phyloP scores from a whole-genome alignment of 2,329 filamentous ascomycete genomes.

The Phaeomoniella chlamydospora region DNA sequence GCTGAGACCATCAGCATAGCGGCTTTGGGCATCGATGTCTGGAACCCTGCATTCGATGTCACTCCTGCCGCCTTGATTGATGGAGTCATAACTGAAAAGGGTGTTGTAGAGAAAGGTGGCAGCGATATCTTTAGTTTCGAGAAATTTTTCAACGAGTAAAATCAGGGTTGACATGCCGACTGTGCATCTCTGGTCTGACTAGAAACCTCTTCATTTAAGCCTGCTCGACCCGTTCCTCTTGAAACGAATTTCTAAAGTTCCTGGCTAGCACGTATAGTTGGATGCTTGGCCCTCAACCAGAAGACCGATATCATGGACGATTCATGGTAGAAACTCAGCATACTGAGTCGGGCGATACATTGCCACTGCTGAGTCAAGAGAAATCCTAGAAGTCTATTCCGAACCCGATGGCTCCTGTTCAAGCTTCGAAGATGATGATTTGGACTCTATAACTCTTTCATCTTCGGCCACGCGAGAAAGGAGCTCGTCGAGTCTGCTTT shows the following conservation, averaged over 20 bases:
- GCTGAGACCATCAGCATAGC: conserved; percentile 69
- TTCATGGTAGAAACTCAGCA: too few relatives aligned
- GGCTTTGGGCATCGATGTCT: conserved; percentile 62
- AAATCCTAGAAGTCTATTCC: too few relatives aligned
- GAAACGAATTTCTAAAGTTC: conserved; percentile 4
- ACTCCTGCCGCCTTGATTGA: conserved; percentile 83
- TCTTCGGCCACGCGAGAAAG: conserved; percentile 27
- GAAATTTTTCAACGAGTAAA: conserved; percentile 19
- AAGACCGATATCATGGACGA: too few relatives aligned
- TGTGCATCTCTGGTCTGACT: too few relatives aligned
- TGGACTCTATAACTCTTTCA: background rate
- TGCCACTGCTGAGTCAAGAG: too few relatives aligned
- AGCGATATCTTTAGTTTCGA: conserved; percentile 54
- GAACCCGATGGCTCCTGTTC: too few relatives aligned
- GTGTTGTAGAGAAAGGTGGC: conserved; percentile 63
- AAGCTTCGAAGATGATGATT: conserved; percentile 4
- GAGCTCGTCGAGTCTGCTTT: conserved; percentile 39
- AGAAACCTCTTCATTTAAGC: too few relatives aligned
- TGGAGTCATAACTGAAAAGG: conserved; percentile 83
- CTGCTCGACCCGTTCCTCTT: too few relatives aligned
- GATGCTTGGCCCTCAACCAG: too few relatives aligned
- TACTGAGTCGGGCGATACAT: too few relatives aligned
- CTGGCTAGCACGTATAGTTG: too few relatives aligned
- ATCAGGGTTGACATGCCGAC: conserved; percentile 12
- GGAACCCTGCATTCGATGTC: conserved; percentile 96